Evolutionary conservation across 1,284 basidiomycete genomes (phyloP), one percentile per base, ranked within the genome.

Genomic region (Sporisorium iseilematis-ciliati): DNA sequence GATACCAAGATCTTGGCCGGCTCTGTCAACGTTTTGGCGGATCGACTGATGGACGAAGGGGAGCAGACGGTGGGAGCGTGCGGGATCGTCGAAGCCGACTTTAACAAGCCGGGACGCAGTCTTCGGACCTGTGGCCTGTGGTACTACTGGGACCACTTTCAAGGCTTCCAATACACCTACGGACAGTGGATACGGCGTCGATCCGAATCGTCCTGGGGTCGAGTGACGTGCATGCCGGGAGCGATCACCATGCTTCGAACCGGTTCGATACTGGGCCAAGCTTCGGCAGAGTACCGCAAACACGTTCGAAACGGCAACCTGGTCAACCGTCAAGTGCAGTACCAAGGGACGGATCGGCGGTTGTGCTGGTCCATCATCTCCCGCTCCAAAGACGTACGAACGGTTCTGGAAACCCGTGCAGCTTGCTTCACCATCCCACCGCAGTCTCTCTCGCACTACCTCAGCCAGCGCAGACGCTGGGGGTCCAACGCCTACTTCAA

Each of bases 111-210:
- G 1, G 62, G 60, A n/a, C 31, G 62, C 3, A 65, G 53, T 6
- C 14, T 41, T 8, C 26, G 62, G 2, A 61, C 42, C 2, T 70
- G 67, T 35, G 67, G 67, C 11, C 20, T 65, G 18, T 60, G 62
- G 62, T 65, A 65, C 35, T 70, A 60, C 23, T 70, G 67, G 62
- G 67, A 70, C 49, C 67, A 70, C 48, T 70, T 65, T 38, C 67
- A 70, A 40, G 67, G 67, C 0, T 70, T 65, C 25, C 67, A 70
- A 33, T 70, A 70, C 23, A 65, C 62, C 45, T 70, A 63, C 18
- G 67, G 67, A n/a, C 67, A 70, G 21, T 65, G 67, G 67, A 56
- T 70, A 18, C 46, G 66, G 14, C 43, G 66, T 1, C 38, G 66
- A 14, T 58, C 60, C 38, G 66, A 69, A 29, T 69, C 66, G 7